Conservation (phyloP, 495 filamentous ascomycete genomes). For the Lasiosphaeria ovina region DNA sequence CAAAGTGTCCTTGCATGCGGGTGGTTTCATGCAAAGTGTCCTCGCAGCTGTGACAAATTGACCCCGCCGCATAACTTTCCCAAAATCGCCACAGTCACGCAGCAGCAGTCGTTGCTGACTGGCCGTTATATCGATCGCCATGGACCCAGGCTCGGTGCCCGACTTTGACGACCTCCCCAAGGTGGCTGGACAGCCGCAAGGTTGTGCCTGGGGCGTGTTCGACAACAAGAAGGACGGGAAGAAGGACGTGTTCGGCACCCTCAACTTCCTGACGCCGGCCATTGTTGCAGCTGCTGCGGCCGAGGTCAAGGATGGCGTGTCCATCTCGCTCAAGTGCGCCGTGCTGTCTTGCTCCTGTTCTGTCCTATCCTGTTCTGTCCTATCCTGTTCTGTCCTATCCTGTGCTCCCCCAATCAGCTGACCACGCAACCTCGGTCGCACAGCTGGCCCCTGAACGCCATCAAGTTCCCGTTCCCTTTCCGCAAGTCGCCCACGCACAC, state of each 20-base stretch:
- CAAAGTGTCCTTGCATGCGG: neutral
- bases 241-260: constrained; percentile 57
- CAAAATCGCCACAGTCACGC: no score
- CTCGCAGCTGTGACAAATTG: neutral
- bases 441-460: constrained; percentile 46
- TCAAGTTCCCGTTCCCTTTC: constrained; percentile 48
- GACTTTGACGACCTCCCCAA: constrained; percentile 59
- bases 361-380: neutral
- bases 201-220: constrained; percentile 65
- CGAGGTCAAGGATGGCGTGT: constrained; percentile 54
- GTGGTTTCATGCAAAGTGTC: neutral
- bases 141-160: constrained; percentile 31
- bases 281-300: constrained; percentile 50
- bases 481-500: constrained; percentile 54
- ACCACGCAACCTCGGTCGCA: neutral
- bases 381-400: neutral
- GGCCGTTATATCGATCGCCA: neutral
- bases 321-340: constrained; percentile 59
- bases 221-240: constrained; percentile 52
- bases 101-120: no score
- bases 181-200: constrained; percentile 60
- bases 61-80: neutral
- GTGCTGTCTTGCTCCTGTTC: neutral
- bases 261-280: constrained; percentile 58
- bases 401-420: neutral